Percentiles rank a stretch among this genome's conserved stretches.
Evolutionary conservation across 169 alveolate species (phyloP).

Genomic region (Gregarina niphandrodes): DNA sequence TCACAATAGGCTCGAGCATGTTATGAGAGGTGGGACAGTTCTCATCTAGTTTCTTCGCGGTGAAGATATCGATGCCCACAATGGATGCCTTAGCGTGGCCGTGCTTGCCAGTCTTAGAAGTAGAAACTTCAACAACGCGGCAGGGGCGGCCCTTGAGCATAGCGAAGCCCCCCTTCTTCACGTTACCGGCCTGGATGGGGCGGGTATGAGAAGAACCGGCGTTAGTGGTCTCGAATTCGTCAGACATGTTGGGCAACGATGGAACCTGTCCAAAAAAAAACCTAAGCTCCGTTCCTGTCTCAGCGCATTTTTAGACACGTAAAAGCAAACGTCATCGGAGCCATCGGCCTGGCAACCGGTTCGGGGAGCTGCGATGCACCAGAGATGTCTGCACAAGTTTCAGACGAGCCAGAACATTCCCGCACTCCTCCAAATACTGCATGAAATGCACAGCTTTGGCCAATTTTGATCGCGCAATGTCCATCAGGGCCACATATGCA

Average conservation of each 20-base stretch:
- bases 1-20: slow-evolving; percentile 82
- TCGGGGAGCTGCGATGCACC: too few relatives aligned
- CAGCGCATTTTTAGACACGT: too few relatives aligned
- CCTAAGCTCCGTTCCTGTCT: too few relatives aligned
- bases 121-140: slow-evolving; percentile 70
- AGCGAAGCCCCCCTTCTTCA: slow-evolving; percentile 78
- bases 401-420: too few relatives aligned
- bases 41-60: slow-evolving; percentile 84
- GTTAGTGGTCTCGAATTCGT: slow-evolving; percentile 39
- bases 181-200: slow-evolving; percentile 83
- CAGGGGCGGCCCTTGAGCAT: slow-evolving; percentile 83
- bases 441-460: too few relatives aligned
- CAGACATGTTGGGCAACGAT: slow-evolving; percentile 18
- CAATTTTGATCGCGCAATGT: too few relatives aligned
- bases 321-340: too few relatives aligned
- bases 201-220: slow-evolving; percentile 84
- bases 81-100: slow-evolving; percentile 97
- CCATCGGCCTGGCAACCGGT: too few relatives aligned
- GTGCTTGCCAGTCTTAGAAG: slow-evolving; percentile 94
- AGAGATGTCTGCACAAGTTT: too few relatives aligned
- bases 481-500: too few relatives aligned
- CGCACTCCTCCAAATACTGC: too few relatives aligned
- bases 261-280: too few relatives aligned
- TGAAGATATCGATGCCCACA: slow-evolving; percentile 89
- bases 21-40: slow-evolving; percentile 88